phyloP scores from a whole-genome alignment of 1,284 basidiomycete species.

The Phlebopus sp. region DNA sequence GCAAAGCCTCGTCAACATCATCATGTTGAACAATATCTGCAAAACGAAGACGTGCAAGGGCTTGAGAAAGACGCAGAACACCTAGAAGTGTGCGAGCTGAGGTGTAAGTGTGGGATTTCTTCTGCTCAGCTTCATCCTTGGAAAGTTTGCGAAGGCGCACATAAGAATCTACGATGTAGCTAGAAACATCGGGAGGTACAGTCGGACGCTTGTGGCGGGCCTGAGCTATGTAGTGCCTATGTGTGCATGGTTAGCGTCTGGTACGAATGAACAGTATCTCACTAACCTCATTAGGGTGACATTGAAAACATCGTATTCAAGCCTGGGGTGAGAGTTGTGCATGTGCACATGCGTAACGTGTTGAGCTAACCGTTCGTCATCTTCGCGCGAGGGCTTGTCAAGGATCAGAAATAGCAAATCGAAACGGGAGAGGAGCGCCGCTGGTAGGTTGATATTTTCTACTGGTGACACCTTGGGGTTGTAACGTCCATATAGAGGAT shows the following conservation, averaged over 20 bases:
- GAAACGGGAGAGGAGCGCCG: slow-evolving; percentile 93
- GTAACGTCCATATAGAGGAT: slow-evolving; percentile 97
- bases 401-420: slow-evolving; percentile 97
- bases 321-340: slow-evolving; percentile 85
- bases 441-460: slow-evolving; percentile 99
- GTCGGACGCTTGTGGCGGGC: slow-evolving; percentile 89
- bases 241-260: slow-evolving; percentile 10
- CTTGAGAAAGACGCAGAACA: slow-evolving; percentile 92
- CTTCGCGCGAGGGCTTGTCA: slow-evolving; percentile 92
- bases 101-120: slow-evolving; percentile 91
- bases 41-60: slow-evolving; percentile 88
- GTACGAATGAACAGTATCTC: not conserved
- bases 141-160: slow-evolving; percentile 91
- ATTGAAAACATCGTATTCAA: slow-evolving; percentile 82
- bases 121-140: slow-evolving; percentile 87
- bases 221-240: slow-evolving; percentile 91
- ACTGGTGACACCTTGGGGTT: slow-evolving; percentile 97
- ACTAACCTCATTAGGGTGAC: slow-evolving; percentile 84
- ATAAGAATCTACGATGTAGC: slow-evolving; percentile 94
- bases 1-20: slow-evolving; percentile 96
- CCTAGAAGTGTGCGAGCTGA: slow-evolving; percentile 97
- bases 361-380: slow-evolving; percentile 93
- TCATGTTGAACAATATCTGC: slow-evolving; percentile 75
- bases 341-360: slow-evolving; percentile 99
- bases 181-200: slow-evolving; percentile 84